phyloP scores from a whole-genome alignment of 495 filamentous ascomycete species.

The Xylaria cubensis region DNA sequence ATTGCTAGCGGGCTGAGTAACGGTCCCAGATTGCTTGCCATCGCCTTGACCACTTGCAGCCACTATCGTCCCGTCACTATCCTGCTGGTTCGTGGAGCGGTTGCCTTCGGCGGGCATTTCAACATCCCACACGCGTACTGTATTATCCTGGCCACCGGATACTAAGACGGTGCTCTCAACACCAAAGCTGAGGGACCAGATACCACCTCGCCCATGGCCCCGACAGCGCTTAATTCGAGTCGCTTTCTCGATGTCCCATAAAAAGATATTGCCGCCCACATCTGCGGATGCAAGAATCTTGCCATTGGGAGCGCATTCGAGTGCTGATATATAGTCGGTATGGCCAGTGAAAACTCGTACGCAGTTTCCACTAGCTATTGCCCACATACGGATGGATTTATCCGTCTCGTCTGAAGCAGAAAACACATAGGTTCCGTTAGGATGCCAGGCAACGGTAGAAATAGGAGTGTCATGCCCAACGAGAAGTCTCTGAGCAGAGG shows the following conservation, averaged over 20 bases:
- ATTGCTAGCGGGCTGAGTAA: conserved; percentile 48
- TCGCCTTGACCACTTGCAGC: conserved; percentile 62
- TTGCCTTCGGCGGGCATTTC: conserved; percentile 62
- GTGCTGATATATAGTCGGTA: conserved; percentile 77
- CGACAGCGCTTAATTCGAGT: conserved; percentile 87
- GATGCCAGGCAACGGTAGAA: conserved; percentile 85
- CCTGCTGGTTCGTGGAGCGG: conserved; percentile 37
- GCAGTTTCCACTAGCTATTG: conserved; percentile 80
- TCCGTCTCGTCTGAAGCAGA: conserved; percentile 81
- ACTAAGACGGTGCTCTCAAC: conserved; percentile 87
- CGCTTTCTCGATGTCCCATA: conserved; percentile 90
- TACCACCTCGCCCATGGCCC: conserved; percentile 91
- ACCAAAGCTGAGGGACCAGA: conserved; percentile 90
- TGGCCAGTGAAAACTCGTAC: conserved; percentile 94
- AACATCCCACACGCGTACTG: conserved; percentile 94
- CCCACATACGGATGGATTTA: conserved; percentile 96
- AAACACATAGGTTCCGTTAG: conserved; percentile 90
- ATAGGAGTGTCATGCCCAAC: conserved; percentile 91
- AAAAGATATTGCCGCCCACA: conserved; percentile 79
- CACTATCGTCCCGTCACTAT: conserved; percentile 47
- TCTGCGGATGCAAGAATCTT: conserved; percentile 89
- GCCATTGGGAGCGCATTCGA: conserved; percentile 86
- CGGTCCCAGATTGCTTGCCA: conserved; percentile 45
- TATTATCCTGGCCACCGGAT: conserved; percentile 89
- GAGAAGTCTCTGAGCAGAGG: conserved; percentile 85